Percentiles rank a stretch among this genome's conserved stretches.
Conservation (phyloP, 2,329 filamentous ascomycete genomes). For the Hypomyces perniciosus region DNA sequence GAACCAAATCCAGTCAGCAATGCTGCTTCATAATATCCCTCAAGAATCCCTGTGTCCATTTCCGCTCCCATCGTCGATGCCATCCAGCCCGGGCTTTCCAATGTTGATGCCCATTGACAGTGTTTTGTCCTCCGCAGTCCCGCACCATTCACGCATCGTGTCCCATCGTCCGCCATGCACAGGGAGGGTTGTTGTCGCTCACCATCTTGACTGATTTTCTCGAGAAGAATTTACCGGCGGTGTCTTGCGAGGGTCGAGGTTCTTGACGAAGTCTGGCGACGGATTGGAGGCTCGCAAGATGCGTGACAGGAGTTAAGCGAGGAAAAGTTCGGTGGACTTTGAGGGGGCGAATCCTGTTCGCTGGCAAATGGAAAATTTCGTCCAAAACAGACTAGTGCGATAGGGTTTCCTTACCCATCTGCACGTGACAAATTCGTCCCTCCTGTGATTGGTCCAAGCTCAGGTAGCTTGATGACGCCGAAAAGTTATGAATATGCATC, state of each 20-base stretch:
- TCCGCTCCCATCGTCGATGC: conserved; percentile 9
- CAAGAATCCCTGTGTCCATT: not conserved
- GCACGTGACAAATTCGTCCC: conserved; percentile 29
- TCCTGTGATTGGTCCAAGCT: conserved; percentile 17
- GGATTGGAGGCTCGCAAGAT: conserved; percentile 49
- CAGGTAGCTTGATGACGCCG: conserved; percentile 6
- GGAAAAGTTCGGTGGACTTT: conserved; percentile 43
- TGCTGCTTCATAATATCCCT: conserved; percentile 1
- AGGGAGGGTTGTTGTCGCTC: conserved; percentile 36
- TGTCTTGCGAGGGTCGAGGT: conserved; percentile 42
- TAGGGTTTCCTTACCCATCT: conserved; percentile 33
- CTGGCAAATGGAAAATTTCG: conserved; percentile 33
- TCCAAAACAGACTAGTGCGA: conserved; percentile 30
- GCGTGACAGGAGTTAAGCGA: conserved; percentile 40
- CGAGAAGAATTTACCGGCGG: conserved; percentile 35
- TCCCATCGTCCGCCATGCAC: conserved; percentile 12
- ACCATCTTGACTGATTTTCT: conserved; percentile 63
- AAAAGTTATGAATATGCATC: conserved; percentile 10
- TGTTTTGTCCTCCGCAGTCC: conserved; percentile 17
- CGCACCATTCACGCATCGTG: conserved; percentile 17
- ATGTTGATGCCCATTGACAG: conserved; percentile 14
- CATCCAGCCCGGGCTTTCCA: conserved; percentile 14
- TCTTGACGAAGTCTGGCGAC: conserved; percentile 50
- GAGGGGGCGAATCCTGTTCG: conserved; percentile 29
- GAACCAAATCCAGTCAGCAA: conserved; percentile 42